Conservation (phyloP, 2,329 filamentous ascomycete genomes). For the Cladosporium cucumerinum region DNA sequence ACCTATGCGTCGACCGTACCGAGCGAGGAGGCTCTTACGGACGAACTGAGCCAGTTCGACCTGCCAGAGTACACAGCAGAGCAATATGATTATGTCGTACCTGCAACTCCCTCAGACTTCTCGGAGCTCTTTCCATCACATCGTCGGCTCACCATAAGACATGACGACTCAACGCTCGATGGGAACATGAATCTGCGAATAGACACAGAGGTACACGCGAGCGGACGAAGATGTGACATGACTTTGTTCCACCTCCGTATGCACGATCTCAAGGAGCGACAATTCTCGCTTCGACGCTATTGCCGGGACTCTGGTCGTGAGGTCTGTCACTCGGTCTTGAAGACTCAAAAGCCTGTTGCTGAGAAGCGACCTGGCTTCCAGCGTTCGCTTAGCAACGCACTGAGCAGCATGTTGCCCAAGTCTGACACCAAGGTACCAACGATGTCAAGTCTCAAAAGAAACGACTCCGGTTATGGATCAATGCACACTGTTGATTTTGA, state of each 20-base stretch:
- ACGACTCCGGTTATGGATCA: constrained; percentile 59
- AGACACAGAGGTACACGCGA: constrained; percentile 66
- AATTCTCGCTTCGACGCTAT: constrained; percentile 89
- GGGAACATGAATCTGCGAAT: constrained; percentile 96
- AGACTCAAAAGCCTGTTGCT: constrained; percentile 56
- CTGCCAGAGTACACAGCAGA: constrained; percentile 62
- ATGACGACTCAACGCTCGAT: constrained; percentile 85
- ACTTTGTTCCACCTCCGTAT: constrained; percentile 92
- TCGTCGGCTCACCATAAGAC: constrained; percentile 74
- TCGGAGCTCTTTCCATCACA: constrained; percentile 81
- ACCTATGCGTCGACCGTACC: constrained; percentile 74
- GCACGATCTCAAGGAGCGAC: constrained; percentile 80
- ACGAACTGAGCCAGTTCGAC: constrained; percentile 50
- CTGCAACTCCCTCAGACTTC: constrained; percentile 80
- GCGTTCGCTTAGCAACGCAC: constrained; percentile 58
- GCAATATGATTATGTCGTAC: constrained; percentile 53
- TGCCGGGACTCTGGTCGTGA: constrained; percentile 90
- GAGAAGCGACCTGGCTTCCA: constrained; percentile 50
- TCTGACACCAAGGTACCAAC: constrained; percentile 49
- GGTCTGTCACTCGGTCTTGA: constrained; percentile 78
- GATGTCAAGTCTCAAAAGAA: constrained; percentile 47
- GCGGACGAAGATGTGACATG: constrained; percentile 55
- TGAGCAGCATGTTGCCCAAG: constrained; percentile 55
- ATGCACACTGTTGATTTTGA: constrained; percentile 40
- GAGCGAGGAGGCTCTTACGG: constrained; percentile 56